A percentile compares a stretch with the other conserved stretches of the same genome.
phyloP scores from a whole-genome alignment of 306 rosid genomes.

The Citrullus colocynthis region DNA sequence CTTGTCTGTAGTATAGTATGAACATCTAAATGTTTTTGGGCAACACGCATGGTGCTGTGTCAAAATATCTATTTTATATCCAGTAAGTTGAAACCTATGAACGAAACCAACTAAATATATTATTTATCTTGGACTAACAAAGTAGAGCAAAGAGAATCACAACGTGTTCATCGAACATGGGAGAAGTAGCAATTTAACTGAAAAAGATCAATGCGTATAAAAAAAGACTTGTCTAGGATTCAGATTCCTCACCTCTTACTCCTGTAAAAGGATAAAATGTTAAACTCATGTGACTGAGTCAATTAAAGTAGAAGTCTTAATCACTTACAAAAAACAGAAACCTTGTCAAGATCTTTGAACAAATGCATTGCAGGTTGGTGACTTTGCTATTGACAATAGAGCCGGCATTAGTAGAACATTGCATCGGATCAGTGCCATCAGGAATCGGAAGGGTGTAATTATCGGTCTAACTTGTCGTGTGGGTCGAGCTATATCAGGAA shows the following conservation, averaged over 20 bases:
- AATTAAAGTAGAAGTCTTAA: neutral
- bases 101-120: neutral
- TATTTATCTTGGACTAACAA: neutral
- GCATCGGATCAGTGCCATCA: conserved; percentile 87
- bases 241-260: neutral
- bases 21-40: neutral
- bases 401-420: conserved; percentile 95
- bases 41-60: neutral
- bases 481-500: conserved; percentile 84
- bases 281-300: neutral
- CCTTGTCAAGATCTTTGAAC: conserved; percentile 13
- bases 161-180: neutral
- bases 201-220: neutral
- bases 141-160: neutral
- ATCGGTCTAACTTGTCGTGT: conserved; percentile 94
- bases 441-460: conserved; percentile 77
- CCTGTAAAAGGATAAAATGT: neutral
- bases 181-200: neutral
- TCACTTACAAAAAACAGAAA: neutral
- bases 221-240: neutral
- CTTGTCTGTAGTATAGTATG: neutral
- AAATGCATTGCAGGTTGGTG: conserved; percentile 61
- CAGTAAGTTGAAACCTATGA: neutral
- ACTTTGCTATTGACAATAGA: conserved; percentile 79
- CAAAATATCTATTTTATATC: neutral